A percentile compares a stretch with the other conserved stretches of the same genome.
phyloP scores from a whole-genome alignment of 495 filamentous ascomycete species.

The Neurospora sp. region DNA sequence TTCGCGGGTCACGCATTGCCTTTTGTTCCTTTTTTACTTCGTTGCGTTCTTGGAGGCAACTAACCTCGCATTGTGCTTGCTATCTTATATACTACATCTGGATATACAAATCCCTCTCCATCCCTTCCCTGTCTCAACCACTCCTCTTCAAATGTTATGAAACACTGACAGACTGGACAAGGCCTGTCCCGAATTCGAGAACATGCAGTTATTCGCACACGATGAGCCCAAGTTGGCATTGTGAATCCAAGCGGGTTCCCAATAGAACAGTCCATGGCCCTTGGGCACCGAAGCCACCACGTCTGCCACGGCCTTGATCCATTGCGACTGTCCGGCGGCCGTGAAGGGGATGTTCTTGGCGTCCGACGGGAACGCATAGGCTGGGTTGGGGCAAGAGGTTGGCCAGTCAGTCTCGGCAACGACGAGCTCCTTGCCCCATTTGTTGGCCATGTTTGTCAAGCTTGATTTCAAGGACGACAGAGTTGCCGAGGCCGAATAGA shows the following conservation, averaged over 20 bases:
- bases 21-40: background rate
- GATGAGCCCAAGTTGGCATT: constrained; percentile 49
- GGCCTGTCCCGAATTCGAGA: constrained; percentile 21
- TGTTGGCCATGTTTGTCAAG: constrained; percentile 46
- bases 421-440: constrained; percentile 49
- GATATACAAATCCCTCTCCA: too few species aligned
- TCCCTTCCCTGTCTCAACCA: background rate
- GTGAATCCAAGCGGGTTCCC: constrained; percentile 61
- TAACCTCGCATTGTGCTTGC: background rate
- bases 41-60: background rate
- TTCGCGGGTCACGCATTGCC: background rate
- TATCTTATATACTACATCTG: background rate
- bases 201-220: constrained; percentile 39
- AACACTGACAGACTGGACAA: constrained; percentile 26
- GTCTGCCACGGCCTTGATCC: constrained; percentile 43
- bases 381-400: constrained; percentile 44
- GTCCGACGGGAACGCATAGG: constrained; percentile 48
- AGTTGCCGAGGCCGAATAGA: constrained; percentile 46
- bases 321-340: constrained; percentile 48
- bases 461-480: constrained; percentile 44
- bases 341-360: constrained; percentile 47
- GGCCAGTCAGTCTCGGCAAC: constrained; percentile 65
- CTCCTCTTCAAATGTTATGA: constrained; percentile 8
- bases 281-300: constrained; percentile 40
- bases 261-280: constrained; percentile 54